phyloP scores from a whole-genome alignment of 2,329 filamentous ascomycete genomes.

The Hymenoscyphus occultus region DNA sequence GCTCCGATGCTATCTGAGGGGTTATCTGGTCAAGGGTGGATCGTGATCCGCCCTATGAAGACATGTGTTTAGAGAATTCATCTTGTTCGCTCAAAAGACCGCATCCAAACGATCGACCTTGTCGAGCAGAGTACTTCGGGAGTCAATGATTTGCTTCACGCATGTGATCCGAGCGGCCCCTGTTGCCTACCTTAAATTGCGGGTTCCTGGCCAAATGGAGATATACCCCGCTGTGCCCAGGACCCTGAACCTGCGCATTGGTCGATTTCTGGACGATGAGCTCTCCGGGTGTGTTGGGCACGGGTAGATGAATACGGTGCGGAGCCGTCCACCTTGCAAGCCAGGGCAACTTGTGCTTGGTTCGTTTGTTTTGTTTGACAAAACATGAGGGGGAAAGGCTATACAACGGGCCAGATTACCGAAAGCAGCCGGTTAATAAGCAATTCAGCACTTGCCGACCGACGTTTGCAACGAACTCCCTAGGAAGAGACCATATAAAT shows the following conservation, averaged over 20 bases:
- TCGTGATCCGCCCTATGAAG: constrained; percentile 1
- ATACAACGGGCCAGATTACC: neutral
- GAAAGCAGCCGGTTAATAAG: neutral
- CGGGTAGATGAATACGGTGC: neutral
- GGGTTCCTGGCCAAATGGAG: neutral
- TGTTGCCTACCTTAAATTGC: neutral
- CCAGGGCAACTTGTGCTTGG: neutral
- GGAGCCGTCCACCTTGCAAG: too few relatives aligned
- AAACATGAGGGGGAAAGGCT: neutral
- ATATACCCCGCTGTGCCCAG: neutral
- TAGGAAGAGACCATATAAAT: neutral
- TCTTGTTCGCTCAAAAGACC: neutral
- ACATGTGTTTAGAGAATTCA: neutral
- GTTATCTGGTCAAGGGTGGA: neutral
- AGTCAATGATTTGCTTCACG: neutral
- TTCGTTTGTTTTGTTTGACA: neutral
- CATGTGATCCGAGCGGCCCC: neutral
- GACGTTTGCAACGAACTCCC: neutral
- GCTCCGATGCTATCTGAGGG: neutral
- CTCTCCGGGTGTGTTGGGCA: neutral
- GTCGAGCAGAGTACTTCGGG: neutral
- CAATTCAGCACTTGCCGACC: neutral
- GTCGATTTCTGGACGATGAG: neutral
- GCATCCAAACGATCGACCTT: neutral
- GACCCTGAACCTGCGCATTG: neutral